These are phyloP conservation scores for Nissolia schottii DNA, from an alignment of 306 rosid genomes.

Conservation along the genomic window DNA sequence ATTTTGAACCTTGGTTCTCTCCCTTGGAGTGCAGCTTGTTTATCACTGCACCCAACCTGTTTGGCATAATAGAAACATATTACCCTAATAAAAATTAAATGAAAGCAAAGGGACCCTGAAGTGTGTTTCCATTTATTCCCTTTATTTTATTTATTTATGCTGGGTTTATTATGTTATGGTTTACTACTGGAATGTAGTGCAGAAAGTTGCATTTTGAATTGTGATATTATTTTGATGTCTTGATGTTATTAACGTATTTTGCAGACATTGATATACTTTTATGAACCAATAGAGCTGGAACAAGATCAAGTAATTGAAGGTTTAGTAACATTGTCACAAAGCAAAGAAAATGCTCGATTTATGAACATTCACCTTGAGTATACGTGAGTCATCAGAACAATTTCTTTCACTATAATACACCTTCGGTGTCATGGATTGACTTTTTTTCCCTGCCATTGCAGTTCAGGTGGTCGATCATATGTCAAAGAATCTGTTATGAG, in stretches of 20 bases:
- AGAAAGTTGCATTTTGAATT: not conserved
- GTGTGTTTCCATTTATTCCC: not conserved
- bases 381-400: slow-evolving; percentile 55
- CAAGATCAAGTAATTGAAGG: slow-evolving; percentile 98
- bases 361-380: slow-evolving; percentile 97
- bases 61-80: not conserved
- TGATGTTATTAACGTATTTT: slow-evolving; percentile 30
- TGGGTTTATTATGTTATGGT: not conserved
- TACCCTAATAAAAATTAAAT: not conserved
- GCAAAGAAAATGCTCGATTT: slow-evolving; percentile 92
- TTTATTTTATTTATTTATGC: not conserved
- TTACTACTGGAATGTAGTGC: slow-evolving; percentile 2
- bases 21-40: no score
- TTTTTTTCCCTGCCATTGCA: slow-evolving; percentile 43
- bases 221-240: not conserved
- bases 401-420: not conserved
- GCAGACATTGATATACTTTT: slow-evolving; percentile 90
- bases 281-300: slow-evolving; percentile 90
- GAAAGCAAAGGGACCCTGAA: not conserved
- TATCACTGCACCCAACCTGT: no score
- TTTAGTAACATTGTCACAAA: slow-evolving; percentile 73
- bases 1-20: no score
- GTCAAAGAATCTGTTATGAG: slow-evolving; percentile 96
- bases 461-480: slow-evolving; percentile 84
- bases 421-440: slow-evolving; percentile 3